phyloP scores from a whole-genome alignment of 2,329 filamentous ascomycete genomes.

The Chaetomiaceae sp. region DNA sequence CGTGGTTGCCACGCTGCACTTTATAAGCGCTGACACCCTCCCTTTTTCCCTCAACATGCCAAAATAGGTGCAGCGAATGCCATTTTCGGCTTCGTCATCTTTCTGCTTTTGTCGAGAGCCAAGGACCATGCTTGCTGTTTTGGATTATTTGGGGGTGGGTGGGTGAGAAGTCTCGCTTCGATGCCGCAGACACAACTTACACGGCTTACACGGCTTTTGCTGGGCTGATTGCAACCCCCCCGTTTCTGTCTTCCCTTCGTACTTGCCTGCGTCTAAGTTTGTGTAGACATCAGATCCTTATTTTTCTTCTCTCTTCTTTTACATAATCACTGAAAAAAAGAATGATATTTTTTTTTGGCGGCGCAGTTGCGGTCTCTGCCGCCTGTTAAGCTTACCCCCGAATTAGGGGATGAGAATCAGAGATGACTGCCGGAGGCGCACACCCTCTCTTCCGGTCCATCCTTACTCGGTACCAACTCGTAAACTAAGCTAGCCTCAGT shows the following conservation, averaged over 20 bases:
- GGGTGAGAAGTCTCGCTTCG: too few species aligned
- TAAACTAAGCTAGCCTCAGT: not conserved
- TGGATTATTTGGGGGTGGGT: not conserved
- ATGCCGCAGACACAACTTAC: too few species aligned
- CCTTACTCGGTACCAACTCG: not conserved
- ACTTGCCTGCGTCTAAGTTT: not conserved
- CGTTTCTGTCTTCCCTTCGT: too few species aligned
- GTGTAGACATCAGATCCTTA: too few species aligned
- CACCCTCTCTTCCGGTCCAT: not conserved
- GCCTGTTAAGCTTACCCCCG: not conserved
- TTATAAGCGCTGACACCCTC: constrained; percentile 17
- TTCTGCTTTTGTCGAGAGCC: not conserved
- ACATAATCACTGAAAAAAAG: too few species aligned
- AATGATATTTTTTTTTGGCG: not conserved
- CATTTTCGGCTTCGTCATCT: not conserved
- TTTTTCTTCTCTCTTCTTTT: too few species aligned
- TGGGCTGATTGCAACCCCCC: too few species aligned
- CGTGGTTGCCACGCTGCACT: not conserved
- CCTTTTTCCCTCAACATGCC: not conserved
- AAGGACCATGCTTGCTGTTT: not conserved
- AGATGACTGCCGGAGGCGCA: not conserved
- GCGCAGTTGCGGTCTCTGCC: not conserved
- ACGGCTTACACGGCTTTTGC: too few species aligned
- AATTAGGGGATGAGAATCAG: not conserved
- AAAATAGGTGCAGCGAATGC: not conserved